phyloP scores from a whole-genome alignment of 2,329 filamentous ascomycete genomes.

The Paecilomyces fulvus region DNA sequence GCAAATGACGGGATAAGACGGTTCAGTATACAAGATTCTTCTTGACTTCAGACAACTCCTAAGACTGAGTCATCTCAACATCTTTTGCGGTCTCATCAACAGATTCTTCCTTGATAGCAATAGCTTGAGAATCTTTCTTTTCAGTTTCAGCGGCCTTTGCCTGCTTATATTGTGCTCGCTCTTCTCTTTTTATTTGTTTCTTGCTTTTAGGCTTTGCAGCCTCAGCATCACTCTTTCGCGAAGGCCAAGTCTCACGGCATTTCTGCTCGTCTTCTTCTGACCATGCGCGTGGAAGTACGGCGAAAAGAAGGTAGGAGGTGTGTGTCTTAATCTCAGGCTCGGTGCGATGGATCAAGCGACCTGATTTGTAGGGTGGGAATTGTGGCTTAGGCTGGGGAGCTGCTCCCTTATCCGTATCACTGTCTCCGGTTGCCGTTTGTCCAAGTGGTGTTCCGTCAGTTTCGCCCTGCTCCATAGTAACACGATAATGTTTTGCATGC shows the following conservation, averaged over 20 bases:
- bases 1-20: background rate
- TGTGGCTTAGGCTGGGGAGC: conserved; percentile 5
- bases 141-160: background rate
- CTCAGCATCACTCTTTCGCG: conserved; percentile 39
- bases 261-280: conserved; percentile 68
- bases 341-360: conserved; percentile 67
- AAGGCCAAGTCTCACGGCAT: conserved; percentile 57
- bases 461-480: conserved; percentile 15
- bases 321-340: conserved; percentile 91
- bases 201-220: conserved; percentile 24
- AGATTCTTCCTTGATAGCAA: background rate
- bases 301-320: conserved; percentile 95
- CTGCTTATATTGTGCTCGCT: background rate
- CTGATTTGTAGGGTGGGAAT: conserved; percentile 59
- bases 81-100: background rate
- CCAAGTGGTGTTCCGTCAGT: conserved; percentile 17
- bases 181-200: conserved; percentile 30
- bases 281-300: conserved; percentile 81
- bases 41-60: background rate
- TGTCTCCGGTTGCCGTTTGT: conserved; percentile 13
- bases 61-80: background rate
- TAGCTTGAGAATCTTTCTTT: background rate
- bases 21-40: background rate
- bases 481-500: conserved; percentile 58
- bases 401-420: conserved; percentile 15